Evolutionary conservation across 768 basidiomycete genomes (phyloP), one percentile per base, ranked within the genome.

Genomic region (Rhizopogon vulgaris): DNA sequence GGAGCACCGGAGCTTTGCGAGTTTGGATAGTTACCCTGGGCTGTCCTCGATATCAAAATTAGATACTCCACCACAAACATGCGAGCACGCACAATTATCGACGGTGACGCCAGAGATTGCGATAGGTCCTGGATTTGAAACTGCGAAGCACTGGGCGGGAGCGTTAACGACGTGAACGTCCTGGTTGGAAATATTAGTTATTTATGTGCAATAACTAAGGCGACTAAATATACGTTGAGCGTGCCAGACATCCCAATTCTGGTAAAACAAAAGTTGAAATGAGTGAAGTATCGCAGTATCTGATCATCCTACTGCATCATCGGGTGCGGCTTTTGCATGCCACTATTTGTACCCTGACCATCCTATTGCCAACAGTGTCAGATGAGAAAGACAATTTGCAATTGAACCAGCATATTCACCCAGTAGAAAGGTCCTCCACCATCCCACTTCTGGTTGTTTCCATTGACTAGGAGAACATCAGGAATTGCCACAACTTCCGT

Each of bases 11-110:
- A 64, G 58, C 82, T 83, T 15, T 75, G 68, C 0, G 75, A 64
- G 58, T 84, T 84, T 0, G 82, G 71, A 9, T 59, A 56, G 54
- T 78, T 74, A 18, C 82, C 82, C 42, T 70, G 69, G 32, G 79
- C 83, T 84, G 53, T 8, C 48, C n/a, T 25, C 24, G 24, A 34
- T 0, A 4, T 51, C 27, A 47, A 24, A 8, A 25, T 38, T 6
- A 24, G 52, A n/a, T 3, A 17, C 22, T 25, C 17, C 10, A 17
- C 7, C 24, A 36, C 5, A 9, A 6, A 43, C 22, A 45, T 14
- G n/a, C 12, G 4, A 27, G 10, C 5, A 59, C 77, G 56, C 43
- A 84, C 83, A 80, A 54, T 85, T 71, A 54, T 85, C 82, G 51
- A 86, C 73, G 15, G 61, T 73, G 24, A 79, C 61, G 37, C 67